These are phyloP conservation scores for Didymella glomerata DNA, from an alignment of 2,329 filamentous ascomycete genomes.

Conservation along the genomic window DNA sequence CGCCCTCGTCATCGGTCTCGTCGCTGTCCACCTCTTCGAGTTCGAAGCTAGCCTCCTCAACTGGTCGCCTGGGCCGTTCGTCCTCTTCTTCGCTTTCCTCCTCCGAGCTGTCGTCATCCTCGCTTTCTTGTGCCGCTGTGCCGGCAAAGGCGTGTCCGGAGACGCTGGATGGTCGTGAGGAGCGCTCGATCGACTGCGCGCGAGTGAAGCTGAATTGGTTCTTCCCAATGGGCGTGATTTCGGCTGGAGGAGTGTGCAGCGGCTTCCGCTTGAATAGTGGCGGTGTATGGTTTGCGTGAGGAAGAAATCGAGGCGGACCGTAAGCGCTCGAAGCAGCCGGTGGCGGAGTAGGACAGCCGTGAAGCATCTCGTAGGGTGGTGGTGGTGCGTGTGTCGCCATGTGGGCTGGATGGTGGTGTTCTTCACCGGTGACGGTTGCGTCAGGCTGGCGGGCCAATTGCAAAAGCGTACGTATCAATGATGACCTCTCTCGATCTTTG, in stretches of 20 bases:
- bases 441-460: conserved; percentile 45
- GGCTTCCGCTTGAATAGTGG: conserved; percentile 46
- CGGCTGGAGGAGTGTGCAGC: conserved; percentile 49
- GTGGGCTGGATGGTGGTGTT: conserved; percentile 34
- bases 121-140: conserved; percentile 46
- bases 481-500: conserved; percentile 27
- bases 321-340: conserved; percentile 48
- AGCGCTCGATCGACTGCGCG: conserved; percentile 45
- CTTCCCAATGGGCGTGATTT: conserved; percentile 50
- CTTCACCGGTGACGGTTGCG: conserved; percentile 37
- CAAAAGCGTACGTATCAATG: conserved; percentile 42
- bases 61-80: conserved; percentile 33
- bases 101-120: conserved; percentile 35
- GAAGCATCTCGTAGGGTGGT: conserved; percentile 40
- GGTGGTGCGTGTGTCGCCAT: conserved; percentile 47
- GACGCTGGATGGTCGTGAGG: conserved; percentile 50
- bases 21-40: conserved; percentile 56
- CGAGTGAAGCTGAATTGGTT: conserved; percentile 50
- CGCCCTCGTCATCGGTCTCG: conserved; percentile 51
- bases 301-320: conserved; percentile 40
- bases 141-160: conserved; percentile 45
- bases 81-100: conserved; percentile 44
- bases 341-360: conserved; percentile 48
- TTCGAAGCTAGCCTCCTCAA: conserved; percentile 49
- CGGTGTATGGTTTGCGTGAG: conserved; percentile 44